phyloP scores from a whole-genome alignment of 1,139 yeast species.

The Pneumocystis sp. region DNA sequence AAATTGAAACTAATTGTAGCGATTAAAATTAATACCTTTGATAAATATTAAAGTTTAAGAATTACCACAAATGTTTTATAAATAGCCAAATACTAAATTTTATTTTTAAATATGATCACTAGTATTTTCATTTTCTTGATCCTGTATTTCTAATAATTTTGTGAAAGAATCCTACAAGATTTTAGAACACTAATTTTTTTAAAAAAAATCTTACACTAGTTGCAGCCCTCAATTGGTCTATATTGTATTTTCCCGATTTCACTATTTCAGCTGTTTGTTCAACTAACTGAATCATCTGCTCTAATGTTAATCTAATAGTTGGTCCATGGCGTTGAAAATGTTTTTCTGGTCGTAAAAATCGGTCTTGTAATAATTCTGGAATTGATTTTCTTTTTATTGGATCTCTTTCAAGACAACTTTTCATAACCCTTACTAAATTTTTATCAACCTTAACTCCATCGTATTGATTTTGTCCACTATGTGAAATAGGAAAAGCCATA shows the following conservation, averaged over 20 bases:
- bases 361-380: slow-evolving; percentile 41
- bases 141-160: not conserved
- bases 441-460: slow-evolving; percentile 54
- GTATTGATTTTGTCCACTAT: slow-evolving; percentile 23
- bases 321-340: not conserved
- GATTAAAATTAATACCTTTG: not conserved
- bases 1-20: not conserved
- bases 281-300: not conserved
- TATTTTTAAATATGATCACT: not conserved
- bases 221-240: not conserved
- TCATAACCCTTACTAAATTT: slow-evolving; percentile 56
- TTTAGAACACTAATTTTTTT: not conserved
- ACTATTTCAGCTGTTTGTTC: not conserved
- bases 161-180: not conserved
- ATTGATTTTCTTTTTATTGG: slow-evolving; percentile 58
- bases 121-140: not conserved
- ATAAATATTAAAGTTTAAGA: not conserved
- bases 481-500: slow-evolving; percentile 9
- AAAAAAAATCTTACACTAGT: not conserved
- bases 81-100: not conserved
- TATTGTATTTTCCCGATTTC: not conserved
- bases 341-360: slow-evolving; percentile 33
- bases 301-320: not conserved
- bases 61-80: not conserved
- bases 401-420: slow-evolving; percentile 56